Percentiles rank a stretch among this genome's conserved stretches.
These are phyloP conservation scores for Corynespora cassiicola DNA, from an alignment of 2,329 filamentous ascomycete species.

Conservation along the genomic window DNA sequence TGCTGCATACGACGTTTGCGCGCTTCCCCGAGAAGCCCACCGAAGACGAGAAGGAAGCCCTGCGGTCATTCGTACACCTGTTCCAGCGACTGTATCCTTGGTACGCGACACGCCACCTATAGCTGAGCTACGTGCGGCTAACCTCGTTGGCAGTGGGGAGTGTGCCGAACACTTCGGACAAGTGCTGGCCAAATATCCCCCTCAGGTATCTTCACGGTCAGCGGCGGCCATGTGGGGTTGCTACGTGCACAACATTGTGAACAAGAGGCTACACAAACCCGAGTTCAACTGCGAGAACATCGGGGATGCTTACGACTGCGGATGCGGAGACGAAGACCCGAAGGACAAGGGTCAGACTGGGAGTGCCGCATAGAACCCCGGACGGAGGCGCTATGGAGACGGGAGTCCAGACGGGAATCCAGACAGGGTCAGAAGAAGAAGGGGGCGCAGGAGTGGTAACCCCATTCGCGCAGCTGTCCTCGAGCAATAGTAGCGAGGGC, in stretches of 20 bases:
- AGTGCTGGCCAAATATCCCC: conserved; percentile 67
- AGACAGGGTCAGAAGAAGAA: conserved; percentile 6
- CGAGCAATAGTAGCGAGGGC: conserved; percentile 2
- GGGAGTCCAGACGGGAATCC: conserved; percentile 4
- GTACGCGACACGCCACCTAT: conserved; percentile 44
- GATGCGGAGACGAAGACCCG: conserved; percentile 64
- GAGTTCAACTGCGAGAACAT: conserved; percentile 70
- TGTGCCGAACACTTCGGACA: conserved; percentile 69
- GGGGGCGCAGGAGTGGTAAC: conserved; percentile 12
- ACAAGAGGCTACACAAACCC: conserved; percentile 65
- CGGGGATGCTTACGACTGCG: conserved; percentile 72
- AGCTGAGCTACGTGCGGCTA: conserved; percentile 30
- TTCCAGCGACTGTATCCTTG: conserved; percentile 72
- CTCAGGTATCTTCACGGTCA: conserved; percentile 67
- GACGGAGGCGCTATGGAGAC: conserved; percentile 11
- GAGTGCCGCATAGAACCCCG: conserved; percentile 13
- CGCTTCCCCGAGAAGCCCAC: conserved; percentile 69
- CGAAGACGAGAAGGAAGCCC: conserved; percentile 64
- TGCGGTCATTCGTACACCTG: conserved; percentile 67
- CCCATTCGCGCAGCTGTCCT: no score
- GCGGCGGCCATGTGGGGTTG: conserved; percentile 71
- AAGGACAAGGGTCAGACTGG: conserved; percentile 18
- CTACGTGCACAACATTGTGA: conserved; percentile 71
- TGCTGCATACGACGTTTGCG: conserved; percentile 71
- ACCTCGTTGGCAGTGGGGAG: conserved; percentile 59